These are phyloP conservation scores for Sphagnurus paluster DNA, from an alignment of 1,284 basidiomycete species.

Conservation along the genomic window DNA sequence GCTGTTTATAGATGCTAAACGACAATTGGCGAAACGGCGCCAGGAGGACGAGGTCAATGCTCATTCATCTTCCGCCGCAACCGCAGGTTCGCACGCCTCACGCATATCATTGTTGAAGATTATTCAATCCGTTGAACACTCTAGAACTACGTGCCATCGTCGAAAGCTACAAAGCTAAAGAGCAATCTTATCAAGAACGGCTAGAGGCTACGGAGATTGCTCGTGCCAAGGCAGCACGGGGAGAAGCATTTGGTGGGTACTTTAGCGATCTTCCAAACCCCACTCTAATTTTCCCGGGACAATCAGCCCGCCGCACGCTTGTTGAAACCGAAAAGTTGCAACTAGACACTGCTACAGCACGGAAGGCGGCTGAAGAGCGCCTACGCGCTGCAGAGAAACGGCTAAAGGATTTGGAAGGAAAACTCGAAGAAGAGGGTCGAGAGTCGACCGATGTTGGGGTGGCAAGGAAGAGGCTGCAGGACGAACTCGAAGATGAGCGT, in stretches of 20 bases:
- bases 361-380: conserved; percentile 52
- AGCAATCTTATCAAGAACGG: conserved; percentile 57
- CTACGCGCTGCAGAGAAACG: conserved; percentile 54
- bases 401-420: conserved; percentile 61
- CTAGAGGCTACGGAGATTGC: conserved; percentile 73
- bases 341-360: conserved; percentile 51
- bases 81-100: conserved; percentile 54
- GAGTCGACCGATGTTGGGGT: conserved; percentile 68
- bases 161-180: conserved; percentile 66
- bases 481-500: conserved; percentile 76
- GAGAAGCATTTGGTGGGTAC: conserved; percentile 59
- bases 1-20: conserved; percentile 47
- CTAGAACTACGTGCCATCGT: conserved; percentile 64
- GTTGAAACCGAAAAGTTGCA: conserved; percentile 65
- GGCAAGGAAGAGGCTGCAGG: conserved; percentile 63
- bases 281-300: conserved; percentile 10
- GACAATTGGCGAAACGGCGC: conserved; percentile 58
- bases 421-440: conserved; percentile 67
- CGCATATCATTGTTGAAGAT: not conserved
- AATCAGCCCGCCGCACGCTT: conserved; percentile 58
- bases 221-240: conserved; percentile 61
- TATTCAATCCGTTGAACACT: conserved; percentile 1
- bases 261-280: conserved; percentile 2
- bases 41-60: conserved; percentile 70
- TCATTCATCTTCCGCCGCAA: conserved; percentile 58